Evolutionary conservation across 2,329 filamentous ascomycete genomes (phyloP).

Genomic region (Microcyclospora tardicrescens): DNA sequence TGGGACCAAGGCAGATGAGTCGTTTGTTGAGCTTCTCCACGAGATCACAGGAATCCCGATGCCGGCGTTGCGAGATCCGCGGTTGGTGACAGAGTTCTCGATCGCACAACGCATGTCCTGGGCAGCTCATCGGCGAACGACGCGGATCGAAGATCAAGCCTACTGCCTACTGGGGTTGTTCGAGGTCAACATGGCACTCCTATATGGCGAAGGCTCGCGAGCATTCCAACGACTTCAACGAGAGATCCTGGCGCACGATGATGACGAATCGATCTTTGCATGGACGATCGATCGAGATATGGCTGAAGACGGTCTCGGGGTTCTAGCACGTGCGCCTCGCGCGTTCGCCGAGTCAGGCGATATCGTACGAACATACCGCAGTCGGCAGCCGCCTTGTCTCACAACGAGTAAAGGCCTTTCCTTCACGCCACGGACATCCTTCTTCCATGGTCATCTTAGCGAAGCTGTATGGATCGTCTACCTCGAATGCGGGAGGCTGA

Average conservation of each 20-base stretch:
- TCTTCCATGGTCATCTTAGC: no score
- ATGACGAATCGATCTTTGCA: constrained; percentile 15
- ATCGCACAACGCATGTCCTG: constrained; percentile 11
- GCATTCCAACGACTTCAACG: constrained; percentile 15
- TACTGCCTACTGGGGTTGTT: constrained; percentile 14
- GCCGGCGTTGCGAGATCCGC: no score
- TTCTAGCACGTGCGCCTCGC: no score
- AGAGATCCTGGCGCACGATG: constrained; percentile 9
- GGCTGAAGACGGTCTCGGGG: no score
- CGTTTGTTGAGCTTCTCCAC: constrained; percentile 1
- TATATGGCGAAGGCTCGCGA: constrained; percentile 11
- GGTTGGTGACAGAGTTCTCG: background rate
- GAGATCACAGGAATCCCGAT: background rate
- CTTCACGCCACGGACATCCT: no score
- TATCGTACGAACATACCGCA: no score
- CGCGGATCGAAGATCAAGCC: constrained; percentile 10
- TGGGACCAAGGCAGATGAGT: background rate
- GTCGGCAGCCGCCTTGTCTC: no score
- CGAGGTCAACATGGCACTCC: constrained; percentile 12
- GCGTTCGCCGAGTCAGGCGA: no score
- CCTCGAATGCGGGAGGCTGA: no score
- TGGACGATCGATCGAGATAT: constrained; percentile 3
- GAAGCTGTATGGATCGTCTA: no score
- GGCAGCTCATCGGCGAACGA: constrained; percentile 10
- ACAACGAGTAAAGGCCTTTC: no score